Conservation (phyloP, 2,329 filamentous ascomycete genomes). For the Ilyonectria robusta region DNA sequence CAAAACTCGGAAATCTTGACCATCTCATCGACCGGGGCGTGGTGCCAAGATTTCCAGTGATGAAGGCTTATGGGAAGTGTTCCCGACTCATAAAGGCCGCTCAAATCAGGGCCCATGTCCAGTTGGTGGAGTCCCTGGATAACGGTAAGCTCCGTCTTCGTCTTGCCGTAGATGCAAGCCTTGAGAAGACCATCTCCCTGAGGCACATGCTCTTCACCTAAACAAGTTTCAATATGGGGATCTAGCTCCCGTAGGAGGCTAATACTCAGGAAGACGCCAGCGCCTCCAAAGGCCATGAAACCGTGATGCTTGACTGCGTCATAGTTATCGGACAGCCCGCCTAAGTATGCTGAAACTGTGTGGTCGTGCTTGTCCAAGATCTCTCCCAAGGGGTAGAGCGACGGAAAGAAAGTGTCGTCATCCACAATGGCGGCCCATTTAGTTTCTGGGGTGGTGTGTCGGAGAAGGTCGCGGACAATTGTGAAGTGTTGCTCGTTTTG, state of each 20-base stretch:
- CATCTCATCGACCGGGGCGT: constrained; percentile 64
- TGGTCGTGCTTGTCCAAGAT: constrained; percentile 64
- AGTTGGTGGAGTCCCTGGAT: constrained; percentile 71
- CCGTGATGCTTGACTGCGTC: constrained; percentile 66
- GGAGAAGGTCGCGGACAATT: constrained; percentile 65
- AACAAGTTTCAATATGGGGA: constrained; percentile 63
- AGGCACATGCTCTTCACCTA: constrained; percentile 49
- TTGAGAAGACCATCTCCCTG: constrained; percentile 70
- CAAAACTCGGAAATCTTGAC: constrained; percentile 65
- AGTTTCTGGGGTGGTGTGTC: constrained; percentile 59
- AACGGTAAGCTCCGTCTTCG: constrained; percentile 66
- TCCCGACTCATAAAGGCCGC: constrained; percentile 73
- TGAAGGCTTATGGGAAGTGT: constrained; percentile 69
- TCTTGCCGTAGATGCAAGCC: constrained; percentile 70
- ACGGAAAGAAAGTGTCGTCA: constrained; percentile 75
- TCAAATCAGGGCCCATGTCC: constrained; percentile 67
- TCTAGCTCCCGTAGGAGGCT: constrained; percentile 65
- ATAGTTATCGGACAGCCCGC: constrained; percentile 70
- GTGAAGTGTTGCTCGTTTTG: constrained; percentile 72
- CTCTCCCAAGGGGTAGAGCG: constrained; percentile 64
- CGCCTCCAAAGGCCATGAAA: constrained; percentile 73
- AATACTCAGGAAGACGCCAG: constrained; percentile 70
- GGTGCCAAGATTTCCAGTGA: constrained; percentile 76
- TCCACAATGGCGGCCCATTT: constrained; percentile 72
- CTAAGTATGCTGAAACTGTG: constrained; percentile 66